Percentiles rank a stretch among this genome's conserved stretches.
Conservation (phyloP, 805 yeast genomes). For the Metschnikowia lachancei region DNA sequence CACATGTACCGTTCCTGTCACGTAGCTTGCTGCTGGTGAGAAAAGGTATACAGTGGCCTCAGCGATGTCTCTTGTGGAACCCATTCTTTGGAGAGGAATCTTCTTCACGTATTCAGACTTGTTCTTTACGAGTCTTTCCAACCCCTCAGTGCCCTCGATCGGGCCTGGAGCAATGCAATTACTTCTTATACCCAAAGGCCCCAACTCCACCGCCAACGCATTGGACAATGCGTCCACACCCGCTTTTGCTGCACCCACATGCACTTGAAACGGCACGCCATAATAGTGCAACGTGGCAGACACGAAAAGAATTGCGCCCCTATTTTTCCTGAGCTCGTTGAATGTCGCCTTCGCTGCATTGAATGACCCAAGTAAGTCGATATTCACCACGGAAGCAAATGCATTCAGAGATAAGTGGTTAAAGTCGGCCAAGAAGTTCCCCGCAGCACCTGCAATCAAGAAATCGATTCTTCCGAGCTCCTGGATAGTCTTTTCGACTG, state of each 20-base stretch:
- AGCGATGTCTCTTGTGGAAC: conserved; percentile 29
- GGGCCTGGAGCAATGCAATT: conserved; percentile 31
- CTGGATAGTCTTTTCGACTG: conserved; percentile 24
- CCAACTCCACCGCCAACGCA: conserved; percentile 31
- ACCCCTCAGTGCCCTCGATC: conserved; percentile 30
- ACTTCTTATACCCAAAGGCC: conserved; percentile 30
- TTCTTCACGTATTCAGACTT: conserved; percentile 9
- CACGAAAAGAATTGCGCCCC: conserved; percentile 38
- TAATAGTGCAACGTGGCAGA: conserved; percentile 45
- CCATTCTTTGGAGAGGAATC: conserved; percentile 28
- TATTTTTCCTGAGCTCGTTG: conserved; percentile 35
- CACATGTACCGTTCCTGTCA: conserved; percentile 27
- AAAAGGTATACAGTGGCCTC: conserved; percentile 30
- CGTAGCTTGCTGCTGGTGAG: conserved; percentile 27
- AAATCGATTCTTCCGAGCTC: conserved; percentile 43
- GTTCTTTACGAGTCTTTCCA: conserved; percentile 23
- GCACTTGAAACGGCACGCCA: conserved; percentile 40
- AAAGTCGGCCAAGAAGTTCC: conserved; percentile 42
- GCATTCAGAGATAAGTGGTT: conserved; percentile 44
- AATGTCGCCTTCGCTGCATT: conserved; percentile 43
- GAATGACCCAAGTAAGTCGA: conserved; percentile 42
- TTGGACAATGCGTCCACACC: conserved; percentile 32
- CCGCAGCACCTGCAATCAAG: conserved; percentile 47
- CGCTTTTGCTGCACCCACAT: conserved; percentile 33
- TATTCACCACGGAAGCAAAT: conserved; percentile 37